These are phyloP conservation scores for Cryptosporidium ubiquitum DNA, from an alignment of 169 alveolate species.

Conservation along the genomic window DNA sequence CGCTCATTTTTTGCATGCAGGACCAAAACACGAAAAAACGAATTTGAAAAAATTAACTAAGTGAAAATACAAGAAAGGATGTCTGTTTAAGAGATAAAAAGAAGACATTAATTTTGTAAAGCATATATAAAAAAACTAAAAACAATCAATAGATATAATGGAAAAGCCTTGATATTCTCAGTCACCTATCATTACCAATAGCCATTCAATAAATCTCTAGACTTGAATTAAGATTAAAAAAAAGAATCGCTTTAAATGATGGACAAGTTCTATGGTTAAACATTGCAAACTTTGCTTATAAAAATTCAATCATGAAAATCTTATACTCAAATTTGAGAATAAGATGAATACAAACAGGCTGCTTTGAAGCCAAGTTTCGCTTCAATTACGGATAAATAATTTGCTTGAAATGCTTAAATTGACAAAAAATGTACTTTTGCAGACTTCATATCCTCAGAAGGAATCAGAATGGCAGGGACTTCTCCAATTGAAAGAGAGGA, in stretches of 20 bases:
- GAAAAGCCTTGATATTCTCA: not conserved
- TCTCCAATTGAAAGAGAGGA: conserved; percentile 45
- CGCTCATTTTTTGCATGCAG: not conserved
- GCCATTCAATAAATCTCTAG: not conserved
- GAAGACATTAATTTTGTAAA: too few species aligned
- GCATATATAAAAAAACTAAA: too few species aligned
- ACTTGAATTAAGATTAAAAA: not conserved
- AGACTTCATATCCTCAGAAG: conserved; percentile 55
- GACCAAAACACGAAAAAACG: not conserved
- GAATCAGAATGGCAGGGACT: conserved; percentile 63
- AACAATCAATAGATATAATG: not conserved
- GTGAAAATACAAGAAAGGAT: too few species aligned
- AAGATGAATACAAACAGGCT: conserved; percentile 2
- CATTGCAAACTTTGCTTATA: not conserved
- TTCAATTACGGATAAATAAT: conserved; percentile 1
- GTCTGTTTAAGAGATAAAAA: too few species aligned
- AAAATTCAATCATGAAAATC: not conserved
- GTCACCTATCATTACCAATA: not conserved
- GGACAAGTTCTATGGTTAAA: not conserved
- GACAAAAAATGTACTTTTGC: conserved; percentile 61
- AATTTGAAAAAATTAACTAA: too few species aligned
- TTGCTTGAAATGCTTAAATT: conserved; percentile 9
- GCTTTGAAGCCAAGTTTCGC: conserved; percentile 13
- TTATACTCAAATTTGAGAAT: not conserved
- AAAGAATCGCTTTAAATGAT: not conserved